Base-by-base conservation (phyloP, 495 filamentous ascomycete genomes). In the Penicillium robsamsonii region DNA sequence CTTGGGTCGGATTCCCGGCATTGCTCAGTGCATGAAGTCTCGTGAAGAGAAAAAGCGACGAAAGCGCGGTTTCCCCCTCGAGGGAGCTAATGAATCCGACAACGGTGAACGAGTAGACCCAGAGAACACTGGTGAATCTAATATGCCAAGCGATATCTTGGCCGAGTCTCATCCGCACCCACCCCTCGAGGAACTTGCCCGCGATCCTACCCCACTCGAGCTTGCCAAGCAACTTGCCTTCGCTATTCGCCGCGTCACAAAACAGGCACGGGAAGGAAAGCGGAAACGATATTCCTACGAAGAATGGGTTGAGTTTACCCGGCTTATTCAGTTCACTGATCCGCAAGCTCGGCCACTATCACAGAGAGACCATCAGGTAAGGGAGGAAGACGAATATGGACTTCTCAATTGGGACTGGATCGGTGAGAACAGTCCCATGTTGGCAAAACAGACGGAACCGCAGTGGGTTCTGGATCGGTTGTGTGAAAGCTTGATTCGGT, bases 331-430 rank as follows among this genome's bases (percentile, higher is more conserved):
- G 5, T 85, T 85, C 58, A 83, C 79, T 2, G 64, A 79, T 41
- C 73, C 76, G 11, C 55, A 50, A 5, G 41, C 52, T 15, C 37
- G 58, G 25, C 60, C 56, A 5, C 35, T 43, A 17, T 46, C 56
- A 0, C 29, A 35, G 12, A 40, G 25, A 30, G 30, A 30, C n/a
- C 49, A 20, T 22, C 13, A 13, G n/a, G 17, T 4, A 17, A 31
- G 2, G 10, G 30, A 6, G 20, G 33, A 43, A 57, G 81, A 82
- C 53, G 80, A 83, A 37, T 76, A 78, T 38, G 82, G 81, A 0
- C 55, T 85, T 1, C 64, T 86, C 15, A 81, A 84, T 30, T 87
- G 84, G 84, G 84, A 87, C 60, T 87, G 84, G 84, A 86, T 87
- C 43, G 84, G 84, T 4, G 78, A 83, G 58, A 78, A 80, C 52